Conservation (phyloP, 371 early-diverging fungal genomes). For the Apophysomyces sp. region DNA sequence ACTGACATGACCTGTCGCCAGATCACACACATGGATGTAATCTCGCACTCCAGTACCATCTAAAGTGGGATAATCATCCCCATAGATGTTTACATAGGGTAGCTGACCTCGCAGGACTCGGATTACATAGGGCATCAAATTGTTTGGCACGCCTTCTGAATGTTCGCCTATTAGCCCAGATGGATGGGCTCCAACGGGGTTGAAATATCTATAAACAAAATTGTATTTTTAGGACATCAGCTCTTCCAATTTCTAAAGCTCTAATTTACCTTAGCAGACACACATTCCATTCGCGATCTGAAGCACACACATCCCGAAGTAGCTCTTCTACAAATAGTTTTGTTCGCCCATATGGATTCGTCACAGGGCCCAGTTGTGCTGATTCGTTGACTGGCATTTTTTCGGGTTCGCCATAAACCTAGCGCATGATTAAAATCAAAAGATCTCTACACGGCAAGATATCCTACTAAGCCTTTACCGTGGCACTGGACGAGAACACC, state of each 20-base stretch:
- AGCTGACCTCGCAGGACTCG: conserved; percentile 79
- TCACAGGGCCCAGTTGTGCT: conserved; percentile 60
- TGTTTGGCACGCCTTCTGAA: conserved; percentile 82
- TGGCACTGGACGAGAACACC: conserved; percentile 89
- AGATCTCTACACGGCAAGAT: neutral
- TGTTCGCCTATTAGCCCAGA: conserved; percentile 89
- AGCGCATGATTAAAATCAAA: neutral
- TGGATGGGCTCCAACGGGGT: conserved; percentile 88
- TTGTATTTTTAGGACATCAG: no score
- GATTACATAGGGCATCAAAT: conserved; percentile 86
- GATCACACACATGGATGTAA: conserved; percentile 87
- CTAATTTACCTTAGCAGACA: conserved; percentile 61
- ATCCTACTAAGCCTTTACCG: no score
- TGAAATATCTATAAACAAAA: conserved; percentile 90
- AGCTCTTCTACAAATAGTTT: conserved; percentile 84
- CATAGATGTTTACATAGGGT: conserved; percentile 75
- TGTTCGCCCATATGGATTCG: conserved; percentile 88
- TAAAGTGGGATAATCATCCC: conserved; percentile 79
- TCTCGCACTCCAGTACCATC: conserved; percentile 95
- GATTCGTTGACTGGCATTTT: conserved; percentile 62
- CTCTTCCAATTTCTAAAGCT: neutral
- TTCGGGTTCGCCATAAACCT: conserved; percentile 70
- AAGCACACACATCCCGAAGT: conserved; percentile 64
- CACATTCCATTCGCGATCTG: conserved; percentile 62
- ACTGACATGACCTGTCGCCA: conserved; percentile 82